phyloP scores from a whole-genome alignment of 805 yeast genomes.

The Yarrowia keelungensis region DNA sequence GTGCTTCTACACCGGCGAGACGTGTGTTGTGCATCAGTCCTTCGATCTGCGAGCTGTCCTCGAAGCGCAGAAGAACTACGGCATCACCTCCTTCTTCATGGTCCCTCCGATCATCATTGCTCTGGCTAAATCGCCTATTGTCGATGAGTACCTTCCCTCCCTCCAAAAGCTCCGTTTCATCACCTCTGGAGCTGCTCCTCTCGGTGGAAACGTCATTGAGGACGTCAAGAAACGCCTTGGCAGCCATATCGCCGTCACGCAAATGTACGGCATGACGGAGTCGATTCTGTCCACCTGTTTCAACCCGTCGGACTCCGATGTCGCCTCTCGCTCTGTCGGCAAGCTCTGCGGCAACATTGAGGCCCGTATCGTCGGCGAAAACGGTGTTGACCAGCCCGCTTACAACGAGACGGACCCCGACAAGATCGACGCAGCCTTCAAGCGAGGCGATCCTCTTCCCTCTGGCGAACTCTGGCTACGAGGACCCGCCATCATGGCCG shows the following conservation, averaged over 20 bases:
- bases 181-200: constrained; percentile 58
- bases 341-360: constrained; percentile 24
- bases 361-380: constrained; percentile 5
- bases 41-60: constrained; percentile 50
- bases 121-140: constrained; percentile 56
- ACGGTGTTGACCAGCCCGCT: constrained; percentile 34
- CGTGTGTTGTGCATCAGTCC: constrained; percentile 46
- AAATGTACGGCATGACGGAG: constrained; percentile 40
- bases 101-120: constrained; percentile 55
- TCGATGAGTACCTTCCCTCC: constrained; percentile 54
- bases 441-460: constrained; percentile 40
- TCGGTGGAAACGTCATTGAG: constrained; percentile 43
- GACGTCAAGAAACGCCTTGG: constrained; percentile 26
- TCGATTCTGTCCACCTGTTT: constrained; percentile 39
- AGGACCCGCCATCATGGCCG: constrained; percentile 61
- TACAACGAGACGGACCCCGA: constrained; percentile 33
- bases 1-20: constrained; percentile 43
- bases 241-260: constrained; percentile 40
- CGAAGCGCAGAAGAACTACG: constrained; percentile 45
- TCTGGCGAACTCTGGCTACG: constrained; percentile 60
- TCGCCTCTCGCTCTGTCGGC: constrained; percentile 13
- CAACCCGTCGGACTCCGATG: constrained; percentile 24
- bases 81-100: constrained; percentile 53
- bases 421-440: constrained; percentile 29
- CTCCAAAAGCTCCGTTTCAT: constrained; percentile 54